Evolutionary conservation across 2,329 filamentous ascomycete genomes (phyloP), one percentile per base, ranked within the genome.

Genomic region (Pseudogymnoascus sp.): DNA sequence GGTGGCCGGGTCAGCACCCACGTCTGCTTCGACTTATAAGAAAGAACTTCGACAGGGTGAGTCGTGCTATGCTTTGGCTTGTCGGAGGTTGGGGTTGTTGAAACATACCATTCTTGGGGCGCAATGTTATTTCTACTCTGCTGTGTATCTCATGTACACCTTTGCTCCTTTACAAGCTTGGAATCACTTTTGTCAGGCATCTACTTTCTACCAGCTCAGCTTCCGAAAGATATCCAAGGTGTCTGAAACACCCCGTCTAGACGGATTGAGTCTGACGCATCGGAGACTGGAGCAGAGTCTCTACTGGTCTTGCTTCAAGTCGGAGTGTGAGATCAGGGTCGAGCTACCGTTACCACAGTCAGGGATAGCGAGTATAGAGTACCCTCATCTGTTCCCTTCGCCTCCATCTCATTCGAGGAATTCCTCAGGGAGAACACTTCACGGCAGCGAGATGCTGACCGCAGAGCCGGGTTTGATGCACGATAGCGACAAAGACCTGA

Each of bases 281-380:
- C 70, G 72, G 10, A 71, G 73, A 4, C 67, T 78, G 2, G 76
- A 78, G 66, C 76, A 79, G 64, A 71, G 76, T 37, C 67, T 79
- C 1, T 78, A 78, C 68, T 79, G 77, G 77, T 76, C 74, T 6
- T 78, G 76, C 62, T 78, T 78, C 70, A 79, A 79, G 67, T 77
- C 77, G 1, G 77, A 79, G 67, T 75, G 74, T 64, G 76, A 78
- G 65, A 72, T 78, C 4, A 73, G 76, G 5, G 73, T 75, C n/a
- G 76, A 77, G 64, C 70, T 79, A 10, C 71, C 74, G 1, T 68
- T 78, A 1, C 75, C 75, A 10, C 72, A 76, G 51, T 74, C 74
- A 0, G 74, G 73, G 2, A 73, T 78, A 25, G 72, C 72, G 4
- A 70, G 72, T 4, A 71, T 72, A 34, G 71, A 75, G 51, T 77